Evolutionary conservation across 2,329 filamentous ascomycete genomes (phyloP).

Genomic region (Periconia sp.): DNA sequence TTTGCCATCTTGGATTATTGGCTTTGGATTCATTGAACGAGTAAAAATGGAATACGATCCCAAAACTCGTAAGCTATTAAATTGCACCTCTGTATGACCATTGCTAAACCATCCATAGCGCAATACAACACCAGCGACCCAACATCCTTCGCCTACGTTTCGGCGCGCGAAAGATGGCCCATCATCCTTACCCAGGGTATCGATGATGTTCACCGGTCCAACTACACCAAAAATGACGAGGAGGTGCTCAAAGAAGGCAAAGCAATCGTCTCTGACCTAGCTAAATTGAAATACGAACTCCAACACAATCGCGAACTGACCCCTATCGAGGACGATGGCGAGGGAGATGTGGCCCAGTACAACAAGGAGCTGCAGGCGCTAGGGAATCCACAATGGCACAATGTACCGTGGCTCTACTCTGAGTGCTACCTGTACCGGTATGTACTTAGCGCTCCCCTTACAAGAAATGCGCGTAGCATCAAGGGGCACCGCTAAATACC

Average conservation of each 20-base stretch:
- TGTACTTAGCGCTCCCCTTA: conserved; percentile 7
- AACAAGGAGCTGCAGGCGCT: conserved; percentile 81
- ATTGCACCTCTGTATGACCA: not conserved
- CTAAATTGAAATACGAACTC: conserved; percentile 88
- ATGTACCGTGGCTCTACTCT: conserved; percentile 82
- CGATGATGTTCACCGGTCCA: conserved; percentile 85
- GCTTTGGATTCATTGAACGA: not conserved
- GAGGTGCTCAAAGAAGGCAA: conserved; percentile 79
- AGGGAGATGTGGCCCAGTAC: conserved; percentile 74
- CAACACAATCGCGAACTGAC: conserved; percentile 83
- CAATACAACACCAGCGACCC: conserved; percentile 78
- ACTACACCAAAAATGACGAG: conserved; percentile 60
- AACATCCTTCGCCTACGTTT: conserved; percentile 83
- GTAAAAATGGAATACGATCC: conserved; percentile 70
- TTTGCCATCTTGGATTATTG: too few species aligned
- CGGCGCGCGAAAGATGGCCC: conserved; percentile 87
- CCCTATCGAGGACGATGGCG: conserved; percentile 75
- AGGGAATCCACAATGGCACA: conserved; percentile 77
- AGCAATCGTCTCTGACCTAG: conserved; percentile 75
- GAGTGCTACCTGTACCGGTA: conserved; percentile 94
- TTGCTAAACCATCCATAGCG: conserved; percentile 52
- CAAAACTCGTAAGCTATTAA: conserved; percentile 63
- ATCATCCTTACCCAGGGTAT: conserved; percentile 91
- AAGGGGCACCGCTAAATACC: conserved; percentile 14
- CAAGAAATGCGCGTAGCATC: not conserved